Conservation (phyloP, 176 grass and related monocot species). For the Alopecurus myosuroides region DNA sequence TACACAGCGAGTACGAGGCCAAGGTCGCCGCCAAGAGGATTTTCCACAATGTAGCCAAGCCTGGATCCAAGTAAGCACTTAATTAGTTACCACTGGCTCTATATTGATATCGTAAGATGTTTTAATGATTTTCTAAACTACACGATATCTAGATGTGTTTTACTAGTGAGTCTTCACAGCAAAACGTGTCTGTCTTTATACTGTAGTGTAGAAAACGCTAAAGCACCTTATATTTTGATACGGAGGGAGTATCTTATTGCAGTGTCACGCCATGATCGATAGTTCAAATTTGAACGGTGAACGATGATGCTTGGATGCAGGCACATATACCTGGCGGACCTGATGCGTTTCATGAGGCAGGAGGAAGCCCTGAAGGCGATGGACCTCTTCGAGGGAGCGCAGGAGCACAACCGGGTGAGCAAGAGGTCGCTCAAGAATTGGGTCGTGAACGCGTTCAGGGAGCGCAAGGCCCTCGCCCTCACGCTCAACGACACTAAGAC, state of each 20-base stretch:
- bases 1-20: conserved; percentile 85
- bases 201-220: too few relatives aligned
- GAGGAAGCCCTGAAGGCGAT: conserved; percentile 77
- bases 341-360: conserved; percentile 86
- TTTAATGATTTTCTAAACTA: too few relatives aligned
- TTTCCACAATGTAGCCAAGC: conserved; percentile 75
- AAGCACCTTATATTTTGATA: too few relatives aligned
- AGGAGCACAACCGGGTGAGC: conserved; percentile 75
- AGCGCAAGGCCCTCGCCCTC: conserved; percentile 90
- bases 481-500: conserved; percentile 99
- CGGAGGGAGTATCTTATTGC: too few relatives aligned
- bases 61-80: conserved; percentile 80
- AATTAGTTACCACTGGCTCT: too few relatives aligned
- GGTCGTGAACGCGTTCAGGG: conserved; percentile 84
- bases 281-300: too few relatives aligned
- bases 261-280: too few relatives aligned
- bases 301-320: too few relatives aligned
- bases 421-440: conserved; percentile 80
- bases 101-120: too few relatives aligned
- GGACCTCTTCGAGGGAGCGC: conserved; percentile 78
- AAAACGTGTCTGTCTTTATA: too few relatives aligned
- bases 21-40: conserved; percentile 93
- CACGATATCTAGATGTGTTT: too few relatives aligned
- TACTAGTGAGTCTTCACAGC: too few relatives aligned
- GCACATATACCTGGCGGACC: conserved; percentile 81